Conservation (phyloP, 2,329 filamentous ascomycete species). For the Pseudogymnoascus sp. region DNA sequence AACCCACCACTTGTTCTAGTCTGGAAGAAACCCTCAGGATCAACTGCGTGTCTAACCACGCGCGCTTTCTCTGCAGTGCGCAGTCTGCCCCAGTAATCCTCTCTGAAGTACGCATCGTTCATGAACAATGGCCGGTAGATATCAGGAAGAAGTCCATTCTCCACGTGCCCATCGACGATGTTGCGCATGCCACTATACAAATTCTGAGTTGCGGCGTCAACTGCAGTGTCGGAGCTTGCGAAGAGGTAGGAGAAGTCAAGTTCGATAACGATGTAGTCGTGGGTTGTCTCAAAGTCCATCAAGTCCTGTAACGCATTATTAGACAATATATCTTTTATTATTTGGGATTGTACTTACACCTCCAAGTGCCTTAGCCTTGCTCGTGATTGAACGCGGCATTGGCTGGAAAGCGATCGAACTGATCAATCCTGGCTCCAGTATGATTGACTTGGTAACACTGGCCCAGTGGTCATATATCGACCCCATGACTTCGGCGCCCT, state of each 20-base stretch:
- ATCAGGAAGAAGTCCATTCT: slow-evolving; percentile 5
- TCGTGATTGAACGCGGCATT: slow-evolving; percentile 23
- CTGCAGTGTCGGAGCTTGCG: neutral
- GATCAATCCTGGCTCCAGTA: slow-evolving; percentile 15
- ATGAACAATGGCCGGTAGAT: slow-evolving; percentile 27
- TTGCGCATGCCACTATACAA: slow-evolving; percentile 8
- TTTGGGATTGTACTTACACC: neutral
- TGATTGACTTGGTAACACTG: slow-evolving; percentile 19
- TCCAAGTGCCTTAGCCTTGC: slow-evolving; percentile 13
- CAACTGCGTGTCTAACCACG: slow-evolving; percentile 22
- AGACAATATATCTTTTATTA: neutral
- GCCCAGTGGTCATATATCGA: slow-evolving; percentile 9
- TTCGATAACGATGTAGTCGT: slow-evolving; percentile 25
- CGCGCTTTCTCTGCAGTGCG: slow-evolving; percentile 3
- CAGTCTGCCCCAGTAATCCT: slow-evolving; percentile 14
- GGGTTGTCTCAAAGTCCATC: slow-evolving; percentile 19
- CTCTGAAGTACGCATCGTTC: slow-evolving; percentile 26
- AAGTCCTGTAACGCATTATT: slow-evolving; percentile 15
- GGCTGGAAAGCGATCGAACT: slow-evolving; percentile 28
- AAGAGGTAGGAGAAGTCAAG: slow-evolving; percentile 25
- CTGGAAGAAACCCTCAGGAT: slow-evolving; percentile 24
- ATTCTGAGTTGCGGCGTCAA: slow-evolving; percentile 5
- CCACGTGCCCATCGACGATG: neutral
- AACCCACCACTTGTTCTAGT: slow-evolving; percentile 21
- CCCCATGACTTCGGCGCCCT: slow-evolving; percentile 5